phyloP scores from a whole-genome alignment of 169 alveolate genomes.

The Plasmodium malariae region DNA sequence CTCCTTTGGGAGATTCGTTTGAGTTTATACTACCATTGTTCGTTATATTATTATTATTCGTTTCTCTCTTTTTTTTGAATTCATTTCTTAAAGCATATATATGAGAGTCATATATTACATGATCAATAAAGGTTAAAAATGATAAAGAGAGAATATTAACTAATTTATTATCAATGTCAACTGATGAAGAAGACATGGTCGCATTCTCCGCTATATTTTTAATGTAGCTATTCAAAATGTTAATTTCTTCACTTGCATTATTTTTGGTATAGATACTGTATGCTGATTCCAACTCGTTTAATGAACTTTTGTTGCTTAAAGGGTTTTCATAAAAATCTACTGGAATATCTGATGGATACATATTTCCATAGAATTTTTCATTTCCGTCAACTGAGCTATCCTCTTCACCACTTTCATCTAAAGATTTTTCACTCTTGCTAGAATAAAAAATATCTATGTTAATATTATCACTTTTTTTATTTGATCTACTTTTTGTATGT shows the following conservation, averaged over 20 bases:
- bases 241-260: conserved; percentile 55
- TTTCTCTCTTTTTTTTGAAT: neutral
- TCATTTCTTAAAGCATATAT: conserved; percentile 41
- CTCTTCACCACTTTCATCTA: conserved; percentile 55
- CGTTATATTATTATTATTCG: neutral
- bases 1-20: neutral
- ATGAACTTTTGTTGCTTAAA: conserved; percentile 23
- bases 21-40: neutral
- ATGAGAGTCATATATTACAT: conserved; percentile 71
- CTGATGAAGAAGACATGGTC: conserved; percentile 13
- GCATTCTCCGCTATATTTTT: conserved; percentile 29
- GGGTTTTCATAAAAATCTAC: conserved; percentile 60
- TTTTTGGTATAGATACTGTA: conserved; percentile 13
- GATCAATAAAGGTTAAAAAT: conserved; percentile 62
- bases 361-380: conserved; percentile 61
- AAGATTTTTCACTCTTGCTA: conserved; percentile 67
- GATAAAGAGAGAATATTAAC: conserved; percentile 61
- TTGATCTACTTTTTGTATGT: conserved; percentile 3
- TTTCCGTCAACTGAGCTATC: conserved; percentile 43
- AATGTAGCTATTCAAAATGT: conserved; percentile 50
- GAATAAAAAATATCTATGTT: conserved; percentile 46
- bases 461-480: conserved; percentile 29
- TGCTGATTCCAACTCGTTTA: conserved; percentile 5
- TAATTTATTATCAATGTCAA: conserved; percentile 63
- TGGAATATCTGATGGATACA: conserved; percentile 29